Evolutionary conservation across 139 green algal genomes (phyloP).

Genomic region (Yamagishiella unicocca): DNA sequence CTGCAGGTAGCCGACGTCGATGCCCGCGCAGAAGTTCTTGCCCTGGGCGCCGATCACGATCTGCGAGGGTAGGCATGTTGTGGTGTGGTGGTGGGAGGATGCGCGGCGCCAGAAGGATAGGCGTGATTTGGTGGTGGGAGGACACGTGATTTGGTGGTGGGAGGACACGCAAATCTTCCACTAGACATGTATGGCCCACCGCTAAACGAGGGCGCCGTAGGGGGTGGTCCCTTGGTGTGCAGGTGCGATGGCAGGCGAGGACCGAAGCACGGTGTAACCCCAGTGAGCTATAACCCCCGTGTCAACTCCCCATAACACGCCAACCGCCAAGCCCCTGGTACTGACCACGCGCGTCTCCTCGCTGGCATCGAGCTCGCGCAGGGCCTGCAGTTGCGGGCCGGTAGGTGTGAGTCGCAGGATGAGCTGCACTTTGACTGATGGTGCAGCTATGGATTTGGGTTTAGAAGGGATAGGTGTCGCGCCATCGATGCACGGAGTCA

Average conservation of each 20-base stretch:
- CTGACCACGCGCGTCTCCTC: slow-evolving; percentile 18
- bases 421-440: background rate
- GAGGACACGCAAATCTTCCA: too few relatives aligned
- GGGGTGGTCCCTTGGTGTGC: too few relatives aligned
- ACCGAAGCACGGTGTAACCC: background rate
- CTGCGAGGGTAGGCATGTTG: background rate
- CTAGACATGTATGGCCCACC: too few relatives aligned
- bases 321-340: background rate
- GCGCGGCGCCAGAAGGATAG: background rate
- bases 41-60: slow-evolving; percentile 31
- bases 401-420: background rate
- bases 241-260: background rate
- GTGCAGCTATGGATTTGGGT: background rate
- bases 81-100: too few relatives aligned
- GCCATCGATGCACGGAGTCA: background rate
- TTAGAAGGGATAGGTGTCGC: background rate
- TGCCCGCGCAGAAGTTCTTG: slow-evolving; percentile 51
- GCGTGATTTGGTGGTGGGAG: background rate
- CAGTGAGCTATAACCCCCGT: background rate
- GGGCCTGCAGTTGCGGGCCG: background rate
- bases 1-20: slow-evolving; percentile 50
- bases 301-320: background rate
- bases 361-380: slow-evolving; percentile 1
- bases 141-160: background rate
- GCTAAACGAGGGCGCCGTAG: too few relatives aligned